Percentiles rank a stretch among this genome's conserved stretches.
Evolutionary conservation across 2,329 filamentous ascomycete genomes (phyloP).

Genomic region (Onygena corvina): DNA sequence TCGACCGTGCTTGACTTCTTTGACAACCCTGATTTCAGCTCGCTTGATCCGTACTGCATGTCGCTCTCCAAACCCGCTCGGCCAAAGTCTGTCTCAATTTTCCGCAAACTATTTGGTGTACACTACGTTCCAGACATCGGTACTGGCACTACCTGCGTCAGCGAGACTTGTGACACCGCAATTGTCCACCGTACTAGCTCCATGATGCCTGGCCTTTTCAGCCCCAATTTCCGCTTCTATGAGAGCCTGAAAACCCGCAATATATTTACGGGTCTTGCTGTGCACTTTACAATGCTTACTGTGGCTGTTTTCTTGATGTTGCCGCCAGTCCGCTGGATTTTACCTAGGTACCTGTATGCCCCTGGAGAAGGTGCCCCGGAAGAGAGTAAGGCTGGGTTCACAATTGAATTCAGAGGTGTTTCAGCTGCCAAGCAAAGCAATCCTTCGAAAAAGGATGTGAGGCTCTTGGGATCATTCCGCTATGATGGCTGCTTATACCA

Average conservation of each 20-base stretch:
- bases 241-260: conserved; percentile 45
- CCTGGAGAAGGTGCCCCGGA: conserved; percentile 40
- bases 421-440: conserved; percentile 32
- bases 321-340: conserved; percentile 42
- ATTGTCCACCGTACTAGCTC: conserved; percentile 51
- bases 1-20: conserved; percentile 52
- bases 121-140: conserved; percentile 46
- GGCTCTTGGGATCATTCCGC: conserved; percentile 32
- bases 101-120: conserved; percentile 38
- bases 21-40: conserved; percentile 26
- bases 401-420: conserved; percentile 35
- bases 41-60: conserved; percentile 39
- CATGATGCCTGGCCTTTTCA: conserved; percentile 46
- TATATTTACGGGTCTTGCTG: conserved; percentile 35
- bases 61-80: conserved; percentile 23
- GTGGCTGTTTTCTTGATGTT: conserved; percentile 38
- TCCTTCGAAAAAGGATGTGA: conserved; percentile 21
- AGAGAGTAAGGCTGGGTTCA: conserved; percentile 32
- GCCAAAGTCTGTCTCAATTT: conserved; percentile 17
- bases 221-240: conserved; percentile 45
- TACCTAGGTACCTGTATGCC: conserved; percentile 37
- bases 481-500: conserved; percentile 35
- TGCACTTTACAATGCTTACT: conserved; percentile 40
- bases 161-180: conserved; percentile 42
- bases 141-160: conserved; percentile 43